A percentile compares a stretch with the other conserved stretches of the same genome.
These are phyloP conservation scores for Solanum medicagineum DNA, from an alignment of 257 asterid species.

Conservation along the genomic window DNA sequence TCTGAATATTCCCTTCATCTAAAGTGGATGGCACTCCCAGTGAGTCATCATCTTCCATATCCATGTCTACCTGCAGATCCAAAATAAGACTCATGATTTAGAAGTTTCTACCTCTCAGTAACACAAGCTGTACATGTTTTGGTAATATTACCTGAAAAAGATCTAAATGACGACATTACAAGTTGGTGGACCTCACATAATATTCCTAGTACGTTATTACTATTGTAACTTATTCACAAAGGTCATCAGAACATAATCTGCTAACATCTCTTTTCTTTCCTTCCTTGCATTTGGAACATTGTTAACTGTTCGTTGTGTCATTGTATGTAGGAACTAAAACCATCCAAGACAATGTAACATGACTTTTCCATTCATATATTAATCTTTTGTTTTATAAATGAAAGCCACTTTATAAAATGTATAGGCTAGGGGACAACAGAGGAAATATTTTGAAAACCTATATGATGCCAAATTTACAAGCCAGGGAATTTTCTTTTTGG, in stretches of 20 bases:
- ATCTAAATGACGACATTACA: not conserved
- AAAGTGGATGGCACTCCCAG: constrained; percentile 23
- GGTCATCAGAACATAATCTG: not conserved
- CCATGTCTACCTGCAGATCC: constrained; percentile 83
- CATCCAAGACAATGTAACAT: not conserved
- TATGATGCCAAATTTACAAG: not conserved
- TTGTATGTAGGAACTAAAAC: not conserved
- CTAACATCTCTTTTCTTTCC: not conserved
- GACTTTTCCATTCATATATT: not conserved
- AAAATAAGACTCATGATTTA: not conserved
- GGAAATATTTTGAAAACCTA: not conserved
- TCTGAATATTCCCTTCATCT: constrained; percentile 25
- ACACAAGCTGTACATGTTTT: not conserved
- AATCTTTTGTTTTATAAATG: not conserved
- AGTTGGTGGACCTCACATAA: not conserved
- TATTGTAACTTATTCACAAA: not conserved
- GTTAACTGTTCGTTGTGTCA: not conserved
- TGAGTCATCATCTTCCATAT: constrained; percentile 60
- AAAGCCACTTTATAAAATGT: not conserved
- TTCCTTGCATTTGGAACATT: not conserved
- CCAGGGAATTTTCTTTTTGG: not conserved
- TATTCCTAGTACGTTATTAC: not conserved
- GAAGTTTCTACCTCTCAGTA: not conserved
- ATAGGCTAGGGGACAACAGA: not conserved
- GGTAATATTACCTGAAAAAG: not conserved